Evolutionary conservation across 805 yeast species (phyloP), one percentile per base, ranked within the genome.

Genomic region (Zygosaccharomyces rouxii): DNA sequence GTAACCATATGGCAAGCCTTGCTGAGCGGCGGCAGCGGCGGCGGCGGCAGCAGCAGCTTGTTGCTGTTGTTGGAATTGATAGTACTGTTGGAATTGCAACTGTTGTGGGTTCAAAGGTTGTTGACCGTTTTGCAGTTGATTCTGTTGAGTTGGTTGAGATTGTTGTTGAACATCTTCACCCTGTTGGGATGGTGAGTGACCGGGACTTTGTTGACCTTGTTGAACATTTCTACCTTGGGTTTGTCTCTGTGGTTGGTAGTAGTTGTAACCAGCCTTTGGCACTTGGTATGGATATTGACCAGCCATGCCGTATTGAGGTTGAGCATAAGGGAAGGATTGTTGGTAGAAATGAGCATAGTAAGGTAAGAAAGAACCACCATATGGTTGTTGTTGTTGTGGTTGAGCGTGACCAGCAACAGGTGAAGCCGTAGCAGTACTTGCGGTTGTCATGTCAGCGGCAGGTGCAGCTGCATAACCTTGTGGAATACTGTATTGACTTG

Each of bases 321-420:
- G 69, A 35, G 60, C 69, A 45, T 65, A 65, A 47, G 68, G 68
- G 64, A 66, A 62, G 13, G 65, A 59, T 54, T 66, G 68, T 51
- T 64, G 68, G 55, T 66, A 64, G 52, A 62, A 65, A 48, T 63
- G 68, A 35, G 60, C 64, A 44, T 66, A 64, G 47, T 65, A 63
- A 47, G 70, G 70, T 67, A 64, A 63, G 50, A 64, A 65, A 6
- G 65, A 58, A 14, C 63, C 64, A 33, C 66, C 67, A 37, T 65
- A 63, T 37, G 60, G 60, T 50, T 58, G 66, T 46, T 62, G 67
- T 30, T 53, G 59, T 45, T 60, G 65, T 16, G 55, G 53, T 50
- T 55, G 63, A 39, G 56, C 54, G 28, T 58, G 59, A 42, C 62
- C 43, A 18, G 58, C 52, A 35, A 59, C 53, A 47, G 62, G 63